Percentiles rank a stretch among this genome's conserved stretches.
phyloP scores from a whole-genome alignment of 345 rosid genomes.

The Citrus inodora region DNA sequence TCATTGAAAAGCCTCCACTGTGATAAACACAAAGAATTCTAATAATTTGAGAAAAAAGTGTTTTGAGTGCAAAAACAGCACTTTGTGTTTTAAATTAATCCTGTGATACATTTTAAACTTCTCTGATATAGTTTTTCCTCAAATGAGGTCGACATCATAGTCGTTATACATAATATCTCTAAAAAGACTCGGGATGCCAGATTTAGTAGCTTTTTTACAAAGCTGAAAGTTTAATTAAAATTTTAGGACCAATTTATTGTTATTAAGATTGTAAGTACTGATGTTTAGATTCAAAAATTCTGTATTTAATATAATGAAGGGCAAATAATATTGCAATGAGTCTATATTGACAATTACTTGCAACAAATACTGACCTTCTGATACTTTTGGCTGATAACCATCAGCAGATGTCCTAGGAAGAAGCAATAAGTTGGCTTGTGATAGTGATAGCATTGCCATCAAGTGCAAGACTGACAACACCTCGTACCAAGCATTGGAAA shows the following conservation, averaged over 20 bases:
- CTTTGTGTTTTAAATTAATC: neutral
- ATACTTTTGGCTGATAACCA: conserved; percentile 79
- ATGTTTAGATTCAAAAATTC: neutral
- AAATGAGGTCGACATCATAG: neutral
- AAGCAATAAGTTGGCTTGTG: conserved; percentile 86
- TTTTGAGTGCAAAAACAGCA: neutral
- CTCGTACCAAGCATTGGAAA: conserved; percentile 93
- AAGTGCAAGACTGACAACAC: conserved; percentile 93
- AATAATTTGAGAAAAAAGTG: neutral
- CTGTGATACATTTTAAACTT: neutral
- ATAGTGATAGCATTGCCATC: conserved; percentile 90
- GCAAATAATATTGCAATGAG: neutral
- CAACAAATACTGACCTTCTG: conserved; percentile 65
- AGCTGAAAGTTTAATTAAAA: neutral
- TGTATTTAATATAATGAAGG: neutral
- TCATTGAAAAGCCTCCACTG: neutral
- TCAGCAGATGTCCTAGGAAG: conserved; percentile 84
- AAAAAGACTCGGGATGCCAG: neutral
- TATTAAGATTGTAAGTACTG: neutral
- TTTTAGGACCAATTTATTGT: neutral
- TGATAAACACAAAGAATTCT: neutral
- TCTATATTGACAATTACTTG: neutral
- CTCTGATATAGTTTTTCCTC: neutral
- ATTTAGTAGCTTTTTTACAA: neutral
- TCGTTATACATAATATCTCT: neutral